These are phyloP conservation scores for Crithidia fasciculata DNA, from an alignment of 208 protist species.

Conservation along the genomic window DNA sequence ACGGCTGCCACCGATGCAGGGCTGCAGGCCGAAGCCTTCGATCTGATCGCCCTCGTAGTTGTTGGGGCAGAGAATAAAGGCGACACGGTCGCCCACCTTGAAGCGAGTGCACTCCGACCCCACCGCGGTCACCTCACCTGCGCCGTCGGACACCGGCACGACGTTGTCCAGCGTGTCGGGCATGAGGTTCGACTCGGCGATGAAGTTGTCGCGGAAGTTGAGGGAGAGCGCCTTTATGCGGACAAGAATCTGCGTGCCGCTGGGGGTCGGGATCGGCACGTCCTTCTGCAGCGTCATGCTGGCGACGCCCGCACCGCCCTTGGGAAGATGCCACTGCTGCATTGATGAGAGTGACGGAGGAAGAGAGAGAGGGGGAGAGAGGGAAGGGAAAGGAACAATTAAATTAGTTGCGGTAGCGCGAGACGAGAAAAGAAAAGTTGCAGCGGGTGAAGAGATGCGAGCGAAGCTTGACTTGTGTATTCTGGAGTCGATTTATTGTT, in stretches of 20 bases:
- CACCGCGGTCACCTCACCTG: conserved; percentile 30
- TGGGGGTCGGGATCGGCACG: conserved; percentile 24
- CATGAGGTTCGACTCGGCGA: conserved; percentile 17
- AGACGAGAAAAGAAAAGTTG: no score
- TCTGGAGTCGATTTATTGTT: no score
- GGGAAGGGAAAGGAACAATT: conserved; percentile 6
- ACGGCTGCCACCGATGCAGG: conserved; percentile 28
- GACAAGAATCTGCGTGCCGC: conserved; percentile 21
- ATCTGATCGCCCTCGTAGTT: conserved; percentile 26
- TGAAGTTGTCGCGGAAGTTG: conserved; percentile 37
- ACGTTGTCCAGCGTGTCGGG: conserved; percentile 29
- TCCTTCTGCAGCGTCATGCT: conserved; percentile 19
- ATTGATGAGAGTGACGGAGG: background rate
- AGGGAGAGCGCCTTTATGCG: conserved; percentile 34
- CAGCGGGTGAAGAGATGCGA: no score
- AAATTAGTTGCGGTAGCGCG: background rate
- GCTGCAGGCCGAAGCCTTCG: conserved; percentile 31
- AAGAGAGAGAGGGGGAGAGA: conserved; percentile 7
- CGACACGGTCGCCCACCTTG: conserved; percentile 37
- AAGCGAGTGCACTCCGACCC: conserved; percentile 13
- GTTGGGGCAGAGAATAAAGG: conserved; percentile 20
- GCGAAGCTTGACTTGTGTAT: no score
- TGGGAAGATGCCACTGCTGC: conserved; percentile 41
- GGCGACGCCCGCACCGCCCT: conserved; percentile 32
- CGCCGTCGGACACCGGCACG: conserved; percentile 29